Conservation (phyloP, 768 basidiomycete genomes). For the Wakefieldia striispora region DNA sequence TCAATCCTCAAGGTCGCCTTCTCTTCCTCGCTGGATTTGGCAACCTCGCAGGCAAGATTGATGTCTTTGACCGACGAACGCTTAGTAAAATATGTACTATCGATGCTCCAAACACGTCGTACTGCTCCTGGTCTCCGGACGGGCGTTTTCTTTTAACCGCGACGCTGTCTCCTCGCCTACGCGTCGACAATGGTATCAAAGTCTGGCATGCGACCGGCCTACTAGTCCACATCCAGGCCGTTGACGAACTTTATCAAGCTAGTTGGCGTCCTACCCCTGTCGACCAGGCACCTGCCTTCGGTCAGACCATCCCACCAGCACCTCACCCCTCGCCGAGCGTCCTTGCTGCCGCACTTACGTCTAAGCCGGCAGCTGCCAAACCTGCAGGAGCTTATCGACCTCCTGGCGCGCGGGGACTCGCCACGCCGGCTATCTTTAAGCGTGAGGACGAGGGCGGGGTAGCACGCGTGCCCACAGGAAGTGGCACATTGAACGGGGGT, state of each 20-base stretch:
- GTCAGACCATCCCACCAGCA: slow-evolving; percentile 59
- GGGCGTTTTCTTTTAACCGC: slow-evolving; percentile 93
- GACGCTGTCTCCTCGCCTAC: slow-evolving; percentile 89
- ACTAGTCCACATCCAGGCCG: slow-evolving; percentile 76
- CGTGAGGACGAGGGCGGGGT: slow-evolving; percentile 87
- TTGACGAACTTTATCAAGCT: slow-evolving; percentile 89
- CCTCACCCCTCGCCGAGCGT: slow-evolving; percentile 66
- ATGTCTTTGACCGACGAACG: slow-evolving; percentile 86
- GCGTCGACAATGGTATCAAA: slow-evolving; percentile 97
- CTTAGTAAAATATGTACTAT: slow-evolving; percentile 75
- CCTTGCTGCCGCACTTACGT: slow-evolving; percentile 41
- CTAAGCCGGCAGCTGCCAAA: slow-evolving; percentile 58
- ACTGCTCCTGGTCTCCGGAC: slow-evolving; percentile 94
- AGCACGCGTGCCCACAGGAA: slow-evolving; percentile 43
- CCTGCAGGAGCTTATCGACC: slow-evolving; percentile 90
- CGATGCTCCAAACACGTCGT: slow-evolving; percentile 90
- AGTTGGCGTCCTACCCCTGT: slow-evolving; percentile 77
- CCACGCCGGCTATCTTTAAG: slow-evolving; percentile 86
- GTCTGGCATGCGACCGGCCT: slow-evolving; percentile 91
- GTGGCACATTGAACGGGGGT: slow-evolving; percentile 37
- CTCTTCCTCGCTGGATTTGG: slow-evolving; percentile 93
- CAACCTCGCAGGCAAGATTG: slow-evolving; percentile 92
- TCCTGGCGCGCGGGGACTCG: slow-evolving; percentile 86
- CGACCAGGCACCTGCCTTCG: slow-evolving; percentile 67
- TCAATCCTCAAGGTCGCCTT: slow-evolving; percentile 91